Conservation (phyloP, 305 asterid species). For the Fraxinus latifolia region DNA sequence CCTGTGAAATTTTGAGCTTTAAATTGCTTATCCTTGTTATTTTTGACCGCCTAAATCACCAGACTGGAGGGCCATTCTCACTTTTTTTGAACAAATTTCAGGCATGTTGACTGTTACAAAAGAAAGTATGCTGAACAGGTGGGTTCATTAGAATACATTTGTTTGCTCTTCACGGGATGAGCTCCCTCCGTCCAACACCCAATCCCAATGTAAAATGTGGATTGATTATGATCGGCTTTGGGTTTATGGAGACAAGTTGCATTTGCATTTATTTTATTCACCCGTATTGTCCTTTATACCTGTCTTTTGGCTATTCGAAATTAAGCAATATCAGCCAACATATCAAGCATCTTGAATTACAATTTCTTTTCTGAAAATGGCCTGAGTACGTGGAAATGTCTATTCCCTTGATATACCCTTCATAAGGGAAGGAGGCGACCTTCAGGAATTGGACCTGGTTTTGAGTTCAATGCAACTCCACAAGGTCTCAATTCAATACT, state of each 20-base stretch:
- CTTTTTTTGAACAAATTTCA: constrained; percentile 32
- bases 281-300: not conserved
- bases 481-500: not conserved
- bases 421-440: not conserved
- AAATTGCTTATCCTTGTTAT: constrained; percentile 16
- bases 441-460: not conserved
- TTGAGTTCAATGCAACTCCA: not conserved
- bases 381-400: not conserved
- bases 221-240: not conserved
- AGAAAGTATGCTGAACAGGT: constrained; percentile 88
- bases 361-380: not conserved
- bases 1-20: constrained; percentile 4
- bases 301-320: not conserved
- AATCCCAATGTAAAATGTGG: not conserved
- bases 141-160: constrained; percentile 30
- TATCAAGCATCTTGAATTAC: constrained; percentile 14
- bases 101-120: constrained; percentile 70
- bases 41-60: not conserved
- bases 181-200: not conserved
- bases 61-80: too few species aligned
- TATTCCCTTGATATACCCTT: not conserved
- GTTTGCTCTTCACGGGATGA: constrained; percentile 2
- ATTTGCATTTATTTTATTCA: not conserved
- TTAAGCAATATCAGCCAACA: not conserved
- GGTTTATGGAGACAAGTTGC: not conserved